Evolutionary conservation across 2,329 filamentous ascomycete genomes (phyloP).

Genomic region (Aureobasidium sp.): DNA sequence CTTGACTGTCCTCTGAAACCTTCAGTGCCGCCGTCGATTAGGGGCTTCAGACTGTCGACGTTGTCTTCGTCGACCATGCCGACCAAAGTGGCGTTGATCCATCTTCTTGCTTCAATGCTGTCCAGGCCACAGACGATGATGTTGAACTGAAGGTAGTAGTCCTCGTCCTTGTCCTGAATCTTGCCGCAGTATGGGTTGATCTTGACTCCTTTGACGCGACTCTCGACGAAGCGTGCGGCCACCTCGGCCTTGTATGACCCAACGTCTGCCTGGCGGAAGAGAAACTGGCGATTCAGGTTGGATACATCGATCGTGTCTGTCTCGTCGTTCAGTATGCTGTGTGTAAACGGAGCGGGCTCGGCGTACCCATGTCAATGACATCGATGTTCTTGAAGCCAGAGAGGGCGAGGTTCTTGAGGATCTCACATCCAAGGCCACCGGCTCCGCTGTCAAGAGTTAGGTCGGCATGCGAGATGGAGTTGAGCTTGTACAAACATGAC

Average conservation of each 20-base stretch:
- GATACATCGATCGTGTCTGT: constrained; percentile 92
- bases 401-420: constrained; percentile 89
- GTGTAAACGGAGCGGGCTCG: constrained; percentile 2
- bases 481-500: constrained; percentile 42
- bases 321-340: neutral
- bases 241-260: constrained; percentile 91
- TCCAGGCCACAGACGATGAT: constrained; percentile 90
- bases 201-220: constrained; percentile 76
- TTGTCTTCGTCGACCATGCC: constrained; percentile 80
- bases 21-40: constrained; percentile 96
- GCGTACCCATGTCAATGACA: constrained; percentile 91
- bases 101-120: constrained; percentile 93
- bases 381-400: constrained; percentile 96
- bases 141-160: constrained; percentile 96
- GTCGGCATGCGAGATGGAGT: constrained; percentile 12
- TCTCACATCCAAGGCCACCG: constrained; percentile 89
- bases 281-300: constrained; percentile 93
- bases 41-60: constrained; percentile 77
- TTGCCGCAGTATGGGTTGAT: constrained; percentile 91
- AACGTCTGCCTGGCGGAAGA: constrained; percentile 86
- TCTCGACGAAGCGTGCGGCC: constrained; percentile 84
- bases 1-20: constrained; percentile 95
- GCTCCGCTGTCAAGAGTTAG: constrained; percentile 56
- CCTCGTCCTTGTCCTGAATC: constrained; percentile 94
- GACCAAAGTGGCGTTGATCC: constrained; percentile 94